A percentile compares a stretch with the other conserved stretches of the same genome.
Evolutionary conservation across 306 rosid species (phyloP).

Genomic region (Ziziphus jujuba): DNA sequence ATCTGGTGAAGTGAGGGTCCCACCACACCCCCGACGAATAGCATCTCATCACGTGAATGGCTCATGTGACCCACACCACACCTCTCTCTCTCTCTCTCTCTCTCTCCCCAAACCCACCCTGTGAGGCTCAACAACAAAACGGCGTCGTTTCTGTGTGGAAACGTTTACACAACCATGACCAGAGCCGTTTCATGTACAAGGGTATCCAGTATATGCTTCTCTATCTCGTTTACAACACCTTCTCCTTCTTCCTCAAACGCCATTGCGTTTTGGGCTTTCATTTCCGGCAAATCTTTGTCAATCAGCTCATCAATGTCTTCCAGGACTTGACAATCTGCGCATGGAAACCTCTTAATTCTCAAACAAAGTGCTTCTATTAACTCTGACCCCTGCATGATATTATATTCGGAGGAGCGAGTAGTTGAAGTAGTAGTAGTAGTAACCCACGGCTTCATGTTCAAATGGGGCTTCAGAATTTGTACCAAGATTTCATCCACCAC

Average conservation of each 20-base stretch:
- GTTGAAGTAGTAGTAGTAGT: background rate
- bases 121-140: background rate
- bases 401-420: too few species aligned
- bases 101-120: background rate
- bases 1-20: conserved; percentile 1
- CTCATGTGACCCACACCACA: conserved; percentile 46
- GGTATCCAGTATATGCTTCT: conserved; percentile 59
- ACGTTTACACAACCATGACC: conserved; percentile 10
- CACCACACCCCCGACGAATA: conserved; percentile 17
- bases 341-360: conserved; percentile 49
- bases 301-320: conserved; percentile 77
- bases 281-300: conserved; percentile 47
- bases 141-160: conserved; percentile 26
- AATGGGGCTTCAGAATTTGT: conserved; percentile 40
- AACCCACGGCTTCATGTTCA: conserved; percentile 37
- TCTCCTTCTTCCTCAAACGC: conserved; percentile 60
- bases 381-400: conserved; percentile 26
- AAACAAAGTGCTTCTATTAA: conserved; percentile 45
- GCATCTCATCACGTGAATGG: conserved; percentile 67
- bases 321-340: conserved; percentile 56
- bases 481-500: conserved; percentile 57
- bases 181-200: conserved; percentile 64
- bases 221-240: conserved; percentile 55
- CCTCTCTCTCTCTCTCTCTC: background rate
- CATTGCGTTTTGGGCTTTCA: conserved; percentile 24